phyloP scores from a whole-genome alignment of 768 basidiomycete species.

The Panellus pusillus region DNA sequence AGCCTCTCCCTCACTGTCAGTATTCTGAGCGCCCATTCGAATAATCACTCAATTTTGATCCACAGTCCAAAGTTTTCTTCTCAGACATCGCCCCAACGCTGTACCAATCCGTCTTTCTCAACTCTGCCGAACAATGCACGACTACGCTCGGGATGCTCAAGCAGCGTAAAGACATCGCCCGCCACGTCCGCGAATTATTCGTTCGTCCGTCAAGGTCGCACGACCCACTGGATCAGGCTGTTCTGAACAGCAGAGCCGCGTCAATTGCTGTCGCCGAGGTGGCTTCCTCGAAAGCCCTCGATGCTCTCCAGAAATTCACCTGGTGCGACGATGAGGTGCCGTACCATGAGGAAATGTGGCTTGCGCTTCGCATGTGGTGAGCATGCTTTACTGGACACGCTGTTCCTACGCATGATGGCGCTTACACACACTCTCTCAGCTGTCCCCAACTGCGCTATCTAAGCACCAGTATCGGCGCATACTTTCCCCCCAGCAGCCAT shows the following conservation, averaged over 20 bases:
- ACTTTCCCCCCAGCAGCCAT: conserved; percentile 62
- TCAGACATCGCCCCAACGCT: conserved; percentile 53
- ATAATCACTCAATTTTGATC: background rate
- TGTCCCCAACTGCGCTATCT: conserved; percentile 67
- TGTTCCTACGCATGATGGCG: background rate
- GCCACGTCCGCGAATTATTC: conserved; percentile 63
- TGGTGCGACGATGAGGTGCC: conserved; percentile 76
- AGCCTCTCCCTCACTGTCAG: conserved; percentile 62
- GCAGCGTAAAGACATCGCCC: conserved; percentile 53
- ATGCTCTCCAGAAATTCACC: conserved; percentile 63
- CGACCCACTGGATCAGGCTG: conserved; percentile 13
- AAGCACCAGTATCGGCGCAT: conserved; percentile 60
- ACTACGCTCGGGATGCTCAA: conserved; percentile 66
- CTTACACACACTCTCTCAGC: conserved; percentile 33
- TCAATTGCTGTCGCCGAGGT: conserved; percentile 53
- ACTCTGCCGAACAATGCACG: conserved; percentile 58
- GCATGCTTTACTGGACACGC: conserved; percentile 18
- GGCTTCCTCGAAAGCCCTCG: conserved; percentile 50
- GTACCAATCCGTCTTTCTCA: conserved; percentile 58
- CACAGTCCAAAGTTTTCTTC: conserved; percentile 58
- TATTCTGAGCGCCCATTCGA: conserved; percentile 7
- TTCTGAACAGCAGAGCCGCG: conserved; percentile 37
- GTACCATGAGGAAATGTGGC: conserved; percentile 76
- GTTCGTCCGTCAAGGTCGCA: conserved; percentile 40
- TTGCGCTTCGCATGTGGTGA: conserved; percentile 67